These are phyloP conservation scores for Populus davidiana DNA, from an alignment of 345 rosid species.

Conservation along the genomic window DNA sequence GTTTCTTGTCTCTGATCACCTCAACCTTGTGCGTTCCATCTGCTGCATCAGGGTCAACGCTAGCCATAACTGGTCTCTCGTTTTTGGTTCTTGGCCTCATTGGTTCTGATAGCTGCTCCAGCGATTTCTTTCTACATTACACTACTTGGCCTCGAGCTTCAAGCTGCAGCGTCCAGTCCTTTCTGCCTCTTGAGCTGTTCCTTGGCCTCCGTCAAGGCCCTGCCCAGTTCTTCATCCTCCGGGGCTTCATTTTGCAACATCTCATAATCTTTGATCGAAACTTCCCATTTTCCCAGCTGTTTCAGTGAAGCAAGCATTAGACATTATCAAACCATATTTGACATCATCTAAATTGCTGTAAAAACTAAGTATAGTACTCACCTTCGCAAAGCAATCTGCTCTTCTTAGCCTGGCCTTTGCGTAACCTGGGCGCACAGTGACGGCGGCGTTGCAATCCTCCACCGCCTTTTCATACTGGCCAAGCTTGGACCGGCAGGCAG, in stretches of 20 bases:
- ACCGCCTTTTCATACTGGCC: slow-evolving; percentile 59
- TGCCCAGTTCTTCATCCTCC: slow-evolving; percentile 59
- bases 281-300: slow-evolving; percentile 70
- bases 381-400: slow-evolving; percentile 82
- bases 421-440: slow-evolving; percentile 57
- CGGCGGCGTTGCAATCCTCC: slow-evolving; percentile 75
- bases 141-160: neutral
- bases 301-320: neutral
- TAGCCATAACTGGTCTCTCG: neutral
- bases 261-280: slow-evolving; percentile 65
- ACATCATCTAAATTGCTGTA: neutral
- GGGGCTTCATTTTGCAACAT: slow-evolving; percentile 52
- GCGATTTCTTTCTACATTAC: neutral
- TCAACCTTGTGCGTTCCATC: neutral
- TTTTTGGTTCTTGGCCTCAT: neutral
- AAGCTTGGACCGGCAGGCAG: slow-evolving; percentile 68
- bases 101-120: neutral
- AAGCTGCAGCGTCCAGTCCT: slow-evolving; percentile 20
- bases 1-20: neutral
- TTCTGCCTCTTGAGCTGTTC: slow-evolving; percentile 43
- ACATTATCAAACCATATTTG: neutral
- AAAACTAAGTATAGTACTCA: slow-evolving; percentile 10
- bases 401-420: slow-evolving; percentile 81
- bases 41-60: neutral
- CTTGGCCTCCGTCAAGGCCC: slow-evolving; percentile 51